These are phyloP conservation scores for Artemisia annua DNA, from an alignment of 129 eudicot genomes.

Conservation along the genomic window DNA sequence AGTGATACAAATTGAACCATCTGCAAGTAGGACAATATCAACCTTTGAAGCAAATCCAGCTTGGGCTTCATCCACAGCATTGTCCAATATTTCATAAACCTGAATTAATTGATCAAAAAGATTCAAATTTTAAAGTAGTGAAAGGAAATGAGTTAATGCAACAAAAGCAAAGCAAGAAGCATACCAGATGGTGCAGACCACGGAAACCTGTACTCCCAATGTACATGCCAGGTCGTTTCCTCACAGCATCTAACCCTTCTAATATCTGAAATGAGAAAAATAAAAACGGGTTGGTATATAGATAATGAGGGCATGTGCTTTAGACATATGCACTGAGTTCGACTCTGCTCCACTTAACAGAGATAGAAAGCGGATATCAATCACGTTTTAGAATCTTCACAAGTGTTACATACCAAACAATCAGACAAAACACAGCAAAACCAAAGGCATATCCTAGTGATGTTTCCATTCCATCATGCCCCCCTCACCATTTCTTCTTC, in stretches of 20 bases:
- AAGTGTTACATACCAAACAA: too few relatives aligned
- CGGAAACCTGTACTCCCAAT: slow-evolving; percentile 98
- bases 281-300: neutral
- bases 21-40: slow-evolving; percentile 66
- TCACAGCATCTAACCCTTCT: slow-evolving; percentile 94
- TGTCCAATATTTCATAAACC: slow-evolving; percentile 97
- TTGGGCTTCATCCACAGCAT: slow-evolving; percentile 95
- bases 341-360: too few relatives aligned
- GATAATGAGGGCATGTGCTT: neutral
- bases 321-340: too few relatives aligned
- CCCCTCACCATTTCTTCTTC: too few relatives aligned
- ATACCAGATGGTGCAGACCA: slow-evolving; percentile 94
- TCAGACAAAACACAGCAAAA: too few relatives aligned
- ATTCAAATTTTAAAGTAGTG: neutral
- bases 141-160: neutral
- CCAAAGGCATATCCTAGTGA: too few relatives aligned
- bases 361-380: too few relatives aligned
- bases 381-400: too few relatives aligned
- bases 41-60: slow-evolving; percentile 91
- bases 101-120: slow-evolving; percentile 11
- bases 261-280: slow-evolving; percentile 57
- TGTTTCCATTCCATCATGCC: too few relatives aligned
- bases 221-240: slow-evolving; percentile 97
- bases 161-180: slow-evolving; percentile 5
- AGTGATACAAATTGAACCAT: slow-evolving; percentile 91